Evolutionary conservation across 768 basidiomycete genomes (phyloP), one percentile per base, ranked within the genome.

Genomic region (Calocybe cyanea): DNA sequence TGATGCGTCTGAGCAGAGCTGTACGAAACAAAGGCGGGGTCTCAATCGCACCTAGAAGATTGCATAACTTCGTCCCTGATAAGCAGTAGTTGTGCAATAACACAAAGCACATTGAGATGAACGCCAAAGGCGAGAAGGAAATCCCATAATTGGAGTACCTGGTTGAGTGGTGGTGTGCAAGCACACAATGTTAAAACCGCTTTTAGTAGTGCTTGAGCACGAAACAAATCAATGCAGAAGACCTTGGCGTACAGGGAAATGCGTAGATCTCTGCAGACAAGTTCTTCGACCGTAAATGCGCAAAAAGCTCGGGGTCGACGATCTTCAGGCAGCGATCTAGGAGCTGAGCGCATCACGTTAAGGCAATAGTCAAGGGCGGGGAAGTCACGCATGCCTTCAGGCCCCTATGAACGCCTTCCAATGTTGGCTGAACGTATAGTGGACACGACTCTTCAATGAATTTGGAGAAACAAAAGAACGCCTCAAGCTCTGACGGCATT

Each of bases 401-500:
- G 10, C 95, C 96, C 41, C 87, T 75, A 61, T 99, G 96, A 0
- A 98, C 96, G 7, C 96, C 96, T 61, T 93, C 89, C 11, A 99
- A 71, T 0, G 93, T 97, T 2, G 94, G 94, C 55, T 94, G 90
- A 7, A 98, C 94, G 61, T 98, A 99, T n/a, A 92, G 68, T 7
- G 96, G 96, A 66, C 94, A 97, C 7, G 80, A 84, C 46, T 85
- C 83, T 67, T 97, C 95, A 55, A 98, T 96, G 62, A 99, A 99
- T 57, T 86, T 89, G 20, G 91, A 80, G 59, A 99, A 98, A 66
- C 92, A 96, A 51, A 85, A 93, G 65, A 97, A 99, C 1, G 96
- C 96, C 64, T 99, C 96, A n/a, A 98, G 67, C 64, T 99, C 92
- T 8, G 92, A 92, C 5, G 96, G 94, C 82, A 98, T 89, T 9